Conservation (phyloP, 208 protist genomes). For the Herpetomonas muscarum region DNA sequence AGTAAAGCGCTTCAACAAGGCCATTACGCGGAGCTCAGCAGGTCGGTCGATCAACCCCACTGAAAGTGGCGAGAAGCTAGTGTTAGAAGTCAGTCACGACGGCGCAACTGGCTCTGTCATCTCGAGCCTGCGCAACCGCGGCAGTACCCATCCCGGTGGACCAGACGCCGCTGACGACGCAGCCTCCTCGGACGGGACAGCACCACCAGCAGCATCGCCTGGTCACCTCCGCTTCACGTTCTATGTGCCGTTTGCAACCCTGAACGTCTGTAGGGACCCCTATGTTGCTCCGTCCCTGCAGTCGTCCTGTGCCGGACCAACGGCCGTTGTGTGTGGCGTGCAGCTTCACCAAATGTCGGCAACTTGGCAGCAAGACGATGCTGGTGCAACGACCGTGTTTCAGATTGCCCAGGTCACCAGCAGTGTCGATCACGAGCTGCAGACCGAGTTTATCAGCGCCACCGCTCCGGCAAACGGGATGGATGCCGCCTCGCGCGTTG, state of each 20-base stretch:
- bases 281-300: too few relatives aligned
- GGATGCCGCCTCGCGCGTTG: slow-evolving; percentile 18
- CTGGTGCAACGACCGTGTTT: not conserved
- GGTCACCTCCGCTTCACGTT: too few relatives aligned
- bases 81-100: not conserved
- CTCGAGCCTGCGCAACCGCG: slow-evolving; percentile 3
- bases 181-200: too few relatives aligned
- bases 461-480: slow-evolving; percentile 4
- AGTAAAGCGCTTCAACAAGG: not conserved
- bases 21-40: not conserved
- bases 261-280: too few relatives aligned
- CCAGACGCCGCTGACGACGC: slow-evolving; percentile 5
- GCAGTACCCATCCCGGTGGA: not conserved
- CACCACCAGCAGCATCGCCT: too few relatives aligned
- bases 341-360: slow-evolving; percentile 5
- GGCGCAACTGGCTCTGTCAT: not conserved
- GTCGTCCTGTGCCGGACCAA: too few relatives aligned
- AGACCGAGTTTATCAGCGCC: slow-evolving; percentile 20
- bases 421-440: slow-evolving; percentile 12
- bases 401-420: not conserved
- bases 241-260: too few relatives aligned
- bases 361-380: not conserved
- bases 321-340: slow-evolving; percentile 4
- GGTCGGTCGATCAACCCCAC: not conserved
- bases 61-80: not conserved